Base-by-base conservation (phyloP, 257 asterid genomes). In the Mitragyna speciosa region DNA sequence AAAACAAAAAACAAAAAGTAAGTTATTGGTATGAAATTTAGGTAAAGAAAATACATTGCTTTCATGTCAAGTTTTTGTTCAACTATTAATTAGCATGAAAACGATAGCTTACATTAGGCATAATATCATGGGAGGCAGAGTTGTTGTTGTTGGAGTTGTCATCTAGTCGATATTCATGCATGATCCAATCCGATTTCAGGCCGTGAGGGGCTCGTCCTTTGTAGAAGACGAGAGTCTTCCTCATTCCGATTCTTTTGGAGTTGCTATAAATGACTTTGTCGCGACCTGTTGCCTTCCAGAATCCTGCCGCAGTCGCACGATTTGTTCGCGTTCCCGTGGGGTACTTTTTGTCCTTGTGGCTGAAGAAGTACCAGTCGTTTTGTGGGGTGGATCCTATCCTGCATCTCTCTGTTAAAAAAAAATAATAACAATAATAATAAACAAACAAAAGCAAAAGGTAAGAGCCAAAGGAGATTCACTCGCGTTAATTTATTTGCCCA, bases 261-360 rank as follows among this genome's bases (percentile, higher is more conserved):
- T 83, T 92, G 89, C 94, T 94, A 28, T 94, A 85, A 12, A 94
- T 94, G 73, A 86, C 94, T 82, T 94, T 94, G 72, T 94, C 98
- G 6, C 98, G 89, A 14, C 98, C 97, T 0, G 98, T 94, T 0
- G 98, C 98, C 89, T 94, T 94, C 98, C 98, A 94, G 70, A 94
- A 94, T 17, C 98, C 98, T 28, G 96, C 98, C 0, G 95, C 92
- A 0, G 98, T 94, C 0, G 98, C 98, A 31, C 98, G 93, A 68
- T 94, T 94, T 1, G 98, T 94, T 26, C 98, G 86, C 1, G 95
- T 94, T 63, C 98, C 98, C 0, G 97, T 91, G 5, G 97, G 98
- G 33, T 93, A 93, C 72, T 93, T 93, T 85, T 93, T 93, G 86
- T 93, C 97, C 45, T 93, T 93, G 92, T 93, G 98, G 80, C 98